These are phyloP conservation scores for Amphibolis antarctica DNA, from an alignment of 106 monocot species.

Conservation along the genomic window DNA sequence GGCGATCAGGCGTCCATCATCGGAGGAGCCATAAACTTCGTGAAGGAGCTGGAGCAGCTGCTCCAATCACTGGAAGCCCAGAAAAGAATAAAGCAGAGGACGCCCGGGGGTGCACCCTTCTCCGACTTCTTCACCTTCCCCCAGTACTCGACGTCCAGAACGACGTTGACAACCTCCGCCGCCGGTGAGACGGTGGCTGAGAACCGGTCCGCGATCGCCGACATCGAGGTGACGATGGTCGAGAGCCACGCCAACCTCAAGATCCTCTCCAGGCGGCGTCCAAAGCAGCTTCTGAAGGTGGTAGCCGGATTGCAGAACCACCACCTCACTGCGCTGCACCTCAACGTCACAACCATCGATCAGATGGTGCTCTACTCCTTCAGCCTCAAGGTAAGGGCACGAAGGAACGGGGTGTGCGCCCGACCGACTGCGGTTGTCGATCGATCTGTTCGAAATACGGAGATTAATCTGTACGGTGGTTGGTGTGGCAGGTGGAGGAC, in stretches of 20 bases:
- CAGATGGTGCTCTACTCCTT: constrained; percentile 61
- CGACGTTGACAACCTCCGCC: background rate
- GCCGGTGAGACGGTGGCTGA: background rate
- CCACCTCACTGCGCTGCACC: constrained; percentile 55
- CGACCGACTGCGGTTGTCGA: too few relatives aligned
- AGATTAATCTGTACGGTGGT: too few relatives aligned
- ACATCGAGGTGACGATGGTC: constrained; percentile 76
- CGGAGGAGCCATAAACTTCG: constrained; percentile 65
- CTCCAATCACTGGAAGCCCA: constrained; percentile 52
- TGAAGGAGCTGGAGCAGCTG: constrained; percentile 69
- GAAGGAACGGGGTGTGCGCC: background rate
- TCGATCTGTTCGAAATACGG: too few relatives aligned
- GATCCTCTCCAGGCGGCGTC: constrained; percentile 36
- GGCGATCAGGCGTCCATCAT: constrained; percentile 76
- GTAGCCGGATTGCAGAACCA: constrained; percentile 47
- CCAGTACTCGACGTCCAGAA: constrained; percentile 22
- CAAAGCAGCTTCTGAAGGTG: constrained; percentile 57
- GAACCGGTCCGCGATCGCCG: constrained; percentile 22
- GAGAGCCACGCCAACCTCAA: constrained; percentile 82
- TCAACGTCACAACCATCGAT: constrained; percentile 54
- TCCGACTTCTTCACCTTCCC: constrained; percentile 43
- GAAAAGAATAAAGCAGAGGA: constrained; percentile 21
- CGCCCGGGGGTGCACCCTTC: constrained; percentile 12
- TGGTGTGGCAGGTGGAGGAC: constrained; percentile 52
- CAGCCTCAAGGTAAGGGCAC: constrained; percentile 59